These are phyloP conservation scores for Pseudogymnoascus sp. DNA, from an alignment of 2,329 filamentous ascomycete species.

Conservation along the genomic window DNA sequence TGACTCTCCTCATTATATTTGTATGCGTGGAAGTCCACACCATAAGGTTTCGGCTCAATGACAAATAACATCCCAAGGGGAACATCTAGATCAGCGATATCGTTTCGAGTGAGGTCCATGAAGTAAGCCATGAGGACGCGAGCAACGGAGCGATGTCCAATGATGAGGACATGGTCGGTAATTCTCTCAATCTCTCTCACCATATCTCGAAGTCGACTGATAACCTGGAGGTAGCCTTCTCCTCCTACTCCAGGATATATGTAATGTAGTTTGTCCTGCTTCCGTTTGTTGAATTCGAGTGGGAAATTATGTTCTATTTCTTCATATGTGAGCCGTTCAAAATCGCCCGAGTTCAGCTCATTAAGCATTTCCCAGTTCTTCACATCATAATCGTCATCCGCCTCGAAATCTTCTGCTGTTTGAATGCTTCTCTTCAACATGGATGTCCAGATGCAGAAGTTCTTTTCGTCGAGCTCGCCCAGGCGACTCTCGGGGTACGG, in stretches of 20 bases:
- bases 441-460: slow-evolving; percentile 96
- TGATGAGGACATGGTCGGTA: slow-evolving; percentile 87
- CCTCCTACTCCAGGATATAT: slow-evolving; percentile 93
- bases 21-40: slow-evolving; percentile 94
- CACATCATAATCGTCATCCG: slow-evolving; percentile 87
- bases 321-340: slow-evolving; percentile 91
- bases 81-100: slow-evolving; percentile 90
- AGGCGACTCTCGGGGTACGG: slow-evolving; percentile 76
- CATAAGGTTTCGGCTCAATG: slow-evolving; percentile 95
- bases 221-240: slow-evolving; percentile 93
- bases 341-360: slow-evolving; percentile 84
- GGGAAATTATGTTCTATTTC: slow-evolving; percentile 74
- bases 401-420: slow-evolving; percentile 80
- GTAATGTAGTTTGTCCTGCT: slow-evolving; percentile 84
- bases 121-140: slow-evolving; percentile 94
- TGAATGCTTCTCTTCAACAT: slow-evolving; percentile 89
- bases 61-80: slow-evolving; percentile 90
- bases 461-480: slow-evolving; percentile 65
- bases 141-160: slow-evolving; percentile 86
- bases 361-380: slow-evolving; percentile 99
- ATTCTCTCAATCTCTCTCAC: slow-evolving; percentile 96
- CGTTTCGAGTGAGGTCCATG: slow-evolving; percentile 79
- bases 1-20: slow-evolving; percentile 69
- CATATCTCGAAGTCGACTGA: slow-evolving; percentile 88
- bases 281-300: slow-evolving; percentile 73